phyloP scores from a whole-genome alignment of 2,329 filamentous ascomycete species.

The Microdochium paspali region DNA sequence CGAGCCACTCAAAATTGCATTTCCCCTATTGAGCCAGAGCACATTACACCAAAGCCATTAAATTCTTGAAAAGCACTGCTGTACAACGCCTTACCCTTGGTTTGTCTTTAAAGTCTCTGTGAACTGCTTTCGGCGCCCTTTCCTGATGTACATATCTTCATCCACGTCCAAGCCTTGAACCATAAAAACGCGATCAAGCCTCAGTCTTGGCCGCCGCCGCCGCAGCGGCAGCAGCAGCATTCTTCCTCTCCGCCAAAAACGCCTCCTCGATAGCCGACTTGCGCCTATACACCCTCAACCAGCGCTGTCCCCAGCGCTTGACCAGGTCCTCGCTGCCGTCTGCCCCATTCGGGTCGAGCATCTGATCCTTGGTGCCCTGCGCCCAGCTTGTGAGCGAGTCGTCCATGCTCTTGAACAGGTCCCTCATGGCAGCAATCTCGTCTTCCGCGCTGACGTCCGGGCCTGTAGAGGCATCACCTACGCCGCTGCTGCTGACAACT shows the following conservation, averaged over 20 bases:
- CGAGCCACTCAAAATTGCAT: too few species aligned
- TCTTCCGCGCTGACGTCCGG: slow-evolving; percentile 40
- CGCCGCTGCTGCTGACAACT: slow-evolving; percentile 50
- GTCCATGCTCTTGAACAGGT: slow-evolving; percentile 73
- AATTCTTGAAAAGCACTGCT: too few species aligned
- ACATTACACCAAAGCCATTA: too few species aligned
- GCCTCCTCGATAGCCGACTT: slow-evolving; percentile 81
- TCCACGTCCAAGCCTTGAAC: too few species aligned
- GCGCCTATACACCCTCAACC: slow-evolving; percentile 76
- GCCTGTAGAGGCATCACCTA: slow-evolving; percentile 14
- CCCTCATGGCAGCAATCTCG: slow-evolving; percentile 66
- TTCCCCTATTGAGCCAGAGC: too few species aligned
- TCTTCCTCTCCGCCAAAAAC: slow-evolving; percentile 29
- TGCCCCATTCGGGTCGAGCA: slow-evolving; percentile 50
- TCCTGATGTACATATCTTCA: too few species aligned
- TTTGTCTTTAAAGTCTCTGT: too few species aligned
- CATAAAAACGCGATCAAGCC: too few species aligned
- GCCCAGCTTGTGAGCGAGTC: slow-evolving; percentile 69
- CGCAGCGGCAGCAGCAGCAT: slow-evolving; percentile 2
- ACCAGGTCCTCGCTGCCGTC: slow-evolving; percentile 57
- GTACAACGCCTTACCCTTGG: too few species aligned
- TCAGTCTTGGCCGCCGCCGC: neutral
- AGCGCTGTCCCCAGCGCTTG: slow-evolving; percentile 72
- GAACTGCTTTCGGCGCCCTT: too few species aligned
- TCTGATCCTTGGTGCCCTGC: slow-evolving; percentile 60